Conservation (phyloP, 768 basidiomycete genomes). For the Imleria badia region DNA sequence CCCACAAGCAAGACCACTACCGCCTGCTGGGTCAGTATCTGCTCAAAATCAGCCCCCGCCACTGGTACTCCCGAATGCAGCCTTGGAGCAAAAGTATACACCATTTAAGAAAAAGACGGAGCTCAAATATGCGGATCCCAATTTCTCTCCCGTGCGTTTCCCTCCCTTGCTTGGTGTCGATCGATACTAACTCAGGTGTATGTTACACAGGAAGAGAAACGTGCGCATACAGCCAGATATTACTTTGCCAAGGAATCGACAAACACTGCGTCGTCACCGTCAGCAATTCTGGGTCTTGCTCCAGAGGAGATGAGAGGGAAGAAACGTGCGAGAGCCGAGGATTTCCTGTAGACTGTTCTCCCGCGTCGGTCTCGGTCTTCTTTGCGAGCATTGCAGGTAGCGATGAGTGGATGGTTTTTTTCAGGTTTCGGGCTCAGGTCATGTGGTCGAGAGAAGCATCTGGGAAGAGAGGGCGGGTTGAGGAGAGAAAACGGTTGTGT, state of each 20-base stretch:
- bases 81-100: conserved; percentile 63
- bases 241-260: conserved; percentile 48
- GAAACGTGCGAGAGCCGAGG: conserved; percentile 85
- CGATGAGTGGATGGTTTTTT: conserved; percentile 32
- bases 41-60: conserved; percentile 25
- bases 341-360: conserved; percentile 56
- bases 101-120: conserved; percentile 74
- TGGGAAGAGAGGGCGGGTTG: background rate
- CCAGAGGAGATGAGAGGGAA: conserved; percentile 70
- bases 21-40: conserved; percentile 25
- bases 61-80: conserved; percentile 53
- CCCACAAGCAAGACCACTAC: conserved; percentile 1
- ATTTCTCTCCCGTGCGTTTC: conserved; percentile 70
- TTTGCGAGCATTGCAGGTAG: conserved; percentile 27
- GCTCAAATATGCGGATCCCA: conserved; percentile 72
- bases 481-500: background rate
- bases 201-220: conserved; percentile 68
- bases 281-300: conserved; percentile 29
- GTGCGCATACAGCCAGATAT: conserved; percentile 65
- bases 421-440: conserved; percentile 27
- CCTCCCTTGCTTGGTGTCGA: background rate
- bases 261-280: conserved; percentile 16
- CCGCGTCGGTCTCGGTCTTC: conserved; percentile 31
- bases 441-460: conserved; percentile 14
- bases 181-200: background rate